A percentile compares a stretch with the other conserved stretches of the same genome.
Conservation (phyloP, 2,329 filamentous ascomycete species). For the Nemania serpens region DNA sequence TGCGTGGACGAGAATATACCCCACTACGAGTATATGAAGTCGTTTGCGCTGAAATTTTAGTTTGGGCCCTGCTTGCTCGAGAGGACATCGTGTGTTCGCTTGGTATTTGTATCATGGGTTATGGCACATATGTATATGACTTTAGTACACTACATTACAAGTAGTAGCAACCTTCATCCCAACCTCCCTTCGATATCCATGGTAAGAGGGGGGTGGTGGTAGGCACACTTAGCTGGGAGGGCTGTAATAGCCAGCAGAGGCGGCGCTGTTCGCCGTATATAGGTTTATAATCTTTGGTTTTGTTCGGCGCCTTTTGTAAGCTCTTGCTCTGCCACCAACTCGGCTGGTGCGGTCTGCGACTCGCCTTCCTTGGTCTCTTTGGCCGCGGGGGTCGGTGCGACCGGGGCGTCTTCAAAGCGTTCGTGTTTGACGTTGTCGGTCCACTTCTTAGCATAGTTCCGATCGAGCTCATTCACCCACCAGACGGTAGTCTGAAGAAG, state of each 20-base stretch:
- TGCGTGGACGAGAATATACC: conserved; percentile 73
- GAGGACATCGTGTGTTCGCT: conserved; percentile 15
- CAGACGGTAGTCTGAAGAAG: conserved; percentile 53
- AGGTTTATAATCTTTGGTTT: conserved; percentile 10
- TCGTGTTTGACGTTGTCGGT: conserved; percentile 58
- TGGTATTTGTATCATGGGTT: conserved; percentile 11
- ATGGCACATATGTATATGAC: conserved; percentile 27
- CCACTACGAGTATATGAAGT: conserved; percentile 82
- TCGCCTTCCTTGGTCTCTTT: background rate
- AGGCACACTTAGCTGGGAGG: conserved; percentile 21
- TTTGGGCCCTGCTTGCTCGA: background rate
- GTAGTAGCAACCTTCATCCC: conserved; percentile 21
- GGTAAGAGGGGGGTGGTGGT: conserved; percentile 13
- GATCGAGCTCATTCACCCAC: conserved; percentile 57
- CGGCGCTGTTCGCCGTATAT: conserved; percentile 4
- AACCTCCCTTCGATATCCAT: conserved; percentile 22
- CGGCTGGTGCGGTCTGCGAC: conserved; percentile 13
- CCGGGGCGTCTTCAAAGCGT: conserved; percentile 43
- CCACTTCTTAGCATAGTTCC: conserved; percentile 54
- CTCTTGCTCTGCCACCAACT: conserved; percentile 21
- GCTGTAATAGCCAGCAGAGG: conserved; percentile 10
- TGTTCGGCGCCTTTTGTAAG: conserved; percentile 15
- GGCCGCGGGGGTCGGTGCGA: conserved; percentile 4
- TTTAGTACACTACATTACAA: conserved; percentile 36
- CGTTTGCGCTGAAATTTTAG: conserved; percentile 70